Evolutionary conservation across 352 stramenopile species (phyloP).

Genomic region (Pseudoperonospora humuli): DNA sequence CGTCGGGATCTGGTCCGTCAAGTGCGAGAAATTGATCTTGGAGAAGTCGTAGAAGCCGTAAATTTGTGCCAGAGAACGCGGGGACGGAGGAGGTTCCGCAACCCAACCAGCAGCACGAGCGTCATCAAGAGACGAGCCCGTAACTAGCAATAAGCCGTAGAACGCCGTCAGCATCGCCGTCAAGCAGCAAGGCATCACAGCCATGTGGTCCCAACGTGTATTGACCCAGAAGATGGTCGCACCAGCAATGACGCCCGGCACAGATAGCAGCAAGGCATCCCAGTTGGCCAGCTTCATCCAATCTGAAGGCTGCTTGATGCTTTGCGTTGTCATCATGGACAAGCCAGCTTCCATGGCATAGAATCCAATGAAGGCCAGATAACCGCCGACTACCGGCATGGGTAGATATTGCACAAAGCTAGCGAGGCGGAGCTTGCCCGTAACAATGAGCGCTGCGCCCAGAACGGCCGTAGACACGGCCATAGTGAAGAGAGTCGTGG

Average conservation of each 20-base stretch:
- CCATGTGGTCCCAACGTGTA: constrained; percentile 72
- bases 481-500: constrained; percentile 93
- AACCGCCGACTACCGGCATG: constrained; percentile 95
- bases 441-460: constrained; percentile 89
- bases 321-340: constrained; percentile 85
- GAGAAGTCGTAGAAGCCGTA: constrained; percentile 76
- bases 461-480: constrained; percentile 88
- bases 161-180: constrained; percentile 80
- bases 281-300: constrained; percentile 74
- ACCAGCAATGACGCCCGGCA: constrained; percentile 79
- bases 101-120: constrained; percentile 91
- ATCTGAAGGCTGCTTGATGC: constrained; percentile 84
- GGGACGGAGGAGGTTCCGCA: constrained; percentile 52
- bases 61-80: constrained; percentile 57
- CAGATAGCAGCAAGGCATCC: constrained; percentile 76
- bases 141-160: constrained; percentile 71
- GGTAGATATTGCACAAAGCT: constrained; percentile 96
- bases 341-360: constrained; percentile 79
- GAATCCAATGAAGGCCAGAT: constrained; percentile 96
- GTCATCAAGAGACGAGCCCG: constrained; percentile 77
- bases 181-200: constrained; percentile 85
- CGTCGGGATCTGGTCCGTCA: constrained; percentile 76
- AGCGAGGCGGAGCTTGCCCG: constrained; percentile 92
- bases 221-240: constrained; percentile 81
- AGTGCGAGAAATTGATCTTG: constrained; percentile 47